phyloP scores from a whole-genome alignment of 179 eudicot genomes.

The Pouteria campechiana region DNA sequence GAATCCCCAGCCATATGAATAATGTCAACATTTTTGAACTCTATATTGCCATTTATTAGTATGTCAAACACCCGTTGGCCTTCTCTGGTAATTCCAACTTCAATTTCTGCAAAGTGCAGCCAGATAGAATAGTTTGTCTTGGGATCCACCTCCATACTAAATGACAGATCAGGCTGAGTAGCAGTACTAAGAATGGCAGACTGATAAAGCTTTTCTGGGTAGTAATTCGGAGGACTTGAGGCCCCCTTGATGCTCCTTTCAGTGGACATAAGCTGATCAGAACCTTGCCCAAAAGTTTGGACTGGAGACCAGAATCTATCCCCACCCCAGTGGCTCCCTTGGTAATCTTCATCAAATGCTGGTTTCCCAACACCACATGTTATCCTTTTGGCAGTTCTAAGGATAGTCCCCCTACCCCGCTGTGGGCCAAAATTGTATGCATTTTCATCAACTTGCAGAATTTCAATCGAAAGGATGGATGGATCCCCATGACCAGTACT shows the following conservation, averaged over 20 bases:
- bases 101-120: conserved; percentile 97
- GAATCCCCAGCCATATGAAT: conserved; percentile 59
- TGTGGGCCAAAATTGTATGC: conserved; percentile 69
- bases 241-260: conserved; percentile 36
- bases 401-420: conserved; percentile 57
- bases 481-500: conserved; percentile 99
- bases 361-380: conserved; percentile 59
- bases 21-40: conserved; percentile 60
- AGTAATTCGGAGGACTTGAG: conserved; percentile 63
- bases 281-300: conserved; percentile 33
- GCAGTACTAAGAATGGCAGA: conserved; percentile 65
- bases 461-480: conserved; percentile 75
- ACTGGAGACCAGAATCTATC: conserved; percentile 85
- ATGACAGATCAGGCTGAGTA: conserved; percentile 43
- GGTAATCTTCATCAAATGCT: conserved; percentile 68
- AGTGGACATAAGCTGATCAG: conserved; percentile 45
- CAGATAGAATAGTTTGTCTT: conserved; percentile 83
- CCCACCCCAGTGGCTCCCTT: conserved; percentile 87
- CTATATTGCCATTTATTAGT: conserved; percentile 56
- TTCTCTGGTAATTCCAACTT: conserved; percentile 48
- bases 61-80: conserved; percentile 83
- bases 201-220: conserved; percentile 79
- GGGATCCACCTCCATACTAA: conserved; percentile 81
- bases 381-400: conserved; percentile 55
- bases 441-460: conserved; percentile 67